phyloP scores from a whole-genome alignment of 495 filamentous ascomycete genomes.

The Glutinoglossum americanum region DNA sequence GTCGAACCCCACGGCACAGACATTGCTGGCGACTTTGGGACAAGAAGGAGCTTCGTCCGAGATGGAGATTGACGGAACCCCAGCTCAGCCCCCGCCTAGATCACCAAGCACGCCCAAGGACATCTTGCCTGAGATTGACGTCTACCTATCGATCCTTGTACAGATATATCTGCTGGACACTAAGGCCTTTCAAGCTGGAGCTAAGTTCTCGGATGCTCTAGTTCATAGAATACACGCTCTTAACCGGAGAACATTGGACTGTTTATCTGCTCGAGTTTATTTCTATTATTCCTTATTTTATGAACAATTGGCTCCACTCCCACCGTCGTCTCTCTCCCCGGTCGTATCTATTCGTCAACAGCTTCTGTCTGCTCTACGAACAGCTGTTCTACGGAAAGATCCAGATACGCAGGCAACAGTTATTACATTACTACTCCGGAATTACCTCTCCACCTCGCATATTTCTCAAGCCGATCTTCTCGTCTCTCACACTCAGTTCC shows the following conservation, averaged over 20 bases:
- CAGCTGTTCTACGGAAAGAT: constrained; percentile 86
- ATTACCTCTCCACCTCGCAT: constrained; percentile 88
- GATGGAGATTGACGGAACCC: constrained; percentile 57
- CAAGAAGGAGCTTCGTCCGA: constrained; percentile 33
- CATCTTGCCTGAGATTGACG: constrained; percentile 70
- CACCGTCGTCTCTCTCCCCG: constrained; percentile 67
- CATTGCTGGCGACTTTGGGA: constrained; percentile 45
- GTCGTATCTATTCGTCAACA: constrained; percentile 69
- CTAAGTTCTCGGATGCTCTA: constrained; percentile 60
- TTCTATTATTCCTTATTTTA: constrained; percentile 93
- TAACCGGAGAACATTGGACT: constrained; percentile 86
- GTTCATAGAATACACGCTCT: constrained; percentile 66
- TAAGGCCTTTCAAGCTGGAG: constrained; percentile 55
- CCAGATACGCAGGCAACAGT: constrained; percentile 88
- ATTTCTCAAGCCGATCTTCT: constrained; percentile 92
- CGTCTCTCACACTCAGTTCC: constrained; percentile 87
- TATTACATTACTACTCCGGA: constrained; percentile 82
- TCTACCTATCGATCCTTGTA: constrained; percentile 71
- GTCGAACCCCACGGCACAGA: constrained; percentile 40
- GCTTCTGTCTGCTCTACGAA: constrained; percentile 72
- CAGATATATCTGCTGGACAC: constrained; percentile 80
- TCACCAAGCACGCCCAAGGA: constrained; percentile 32
- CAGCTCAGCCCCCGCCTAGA: constrained; percentile 13
- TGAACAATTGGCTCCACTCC: constrained; percentile 67
- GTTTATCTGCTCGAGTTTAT: constrained; percentile 84